phyloP scores from a whole-genome alignment of 192 early-diverging fungal species.

The Dispira simplex region DNA sequence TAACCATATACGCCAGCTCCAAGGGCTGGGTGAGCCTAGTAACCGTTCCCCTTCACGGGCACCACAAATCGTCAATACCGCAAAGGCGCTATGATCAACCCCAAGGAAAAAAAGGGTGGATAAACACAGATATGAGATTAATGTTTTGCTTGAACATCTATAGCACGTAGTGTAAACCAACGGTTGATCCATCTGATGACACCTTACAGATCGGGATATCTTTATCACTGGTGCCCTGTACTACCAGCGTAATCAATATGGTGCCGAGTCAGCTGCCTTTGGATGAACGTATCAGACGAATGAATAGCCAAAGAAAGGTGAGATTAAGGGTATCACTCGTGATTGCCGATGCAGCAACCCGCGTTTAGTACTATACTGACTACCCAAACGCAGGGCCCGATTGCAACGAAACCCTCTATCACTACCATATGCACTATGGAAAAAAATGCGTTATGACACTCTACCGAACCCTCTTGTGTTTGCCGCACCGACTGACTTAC shows the following conservation, averaged over 20 bases:
- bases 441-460: background rate
- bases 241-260: no score
- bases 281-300: no score
- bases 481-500: no score
- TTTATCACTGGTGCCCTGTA: no score
- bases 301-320: background rate
- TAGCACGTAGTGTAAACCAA: background rate
- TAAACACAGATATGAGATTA: background rate
- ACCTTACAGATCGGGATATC: background rate
- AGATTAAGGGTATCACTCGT: no score
- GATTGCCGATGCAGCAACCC: background rate
- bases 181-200: background rate
- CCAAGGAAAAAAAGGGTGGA: background rate
- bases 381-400: background rate
- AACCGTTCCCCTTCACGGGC: constrained; percentile 30
- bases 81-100: constrained; percentile 21
- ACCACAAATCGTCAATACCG: constrained; percentile 37
- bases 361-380: background rate
- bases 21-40: constrained; percentile 29
- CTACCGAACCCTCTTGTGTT: background rate
- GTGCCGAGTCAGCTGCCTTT: no score
- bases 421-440: no score
- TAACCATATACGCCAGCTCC: constrained; percentile 43
- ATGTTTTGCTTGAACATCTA: background rate
- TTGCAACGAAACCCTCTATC: background rate